Evolutionary conservation across 2,329 filamentous ascomycete genomes (phyloP).

Genomic region (Colletotrichum cereale): DNA sequence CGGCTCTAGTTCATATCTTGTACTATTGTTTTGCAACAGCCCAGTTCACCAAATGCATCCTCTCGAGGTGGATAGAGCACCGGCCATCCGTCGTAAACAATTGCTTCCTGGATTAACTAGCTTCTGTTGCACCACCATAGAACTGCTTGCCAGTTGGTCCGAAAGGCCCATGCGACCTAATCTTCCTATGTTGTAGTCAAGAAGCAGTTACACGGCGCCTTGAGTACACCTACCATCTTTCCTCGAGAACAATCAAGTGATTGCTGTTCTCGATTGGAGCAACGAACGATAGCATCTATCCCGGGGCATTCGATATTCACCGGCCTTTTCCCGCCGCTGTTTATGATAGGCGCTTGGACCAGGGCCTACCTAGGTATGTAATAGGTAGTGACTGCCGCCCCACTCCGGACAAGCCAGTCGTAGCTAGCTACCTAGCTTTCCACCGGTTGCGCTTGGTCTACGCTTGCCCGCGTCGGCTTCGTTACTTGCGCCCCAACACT

Average conservation of each 20-base stretch:
- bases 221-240: not conserved
- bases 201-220: too few species aligned
- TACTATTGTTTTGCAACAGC: not conserved
- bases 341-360: constrained; percentile 4
- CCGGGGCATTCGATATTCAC: not conserved
- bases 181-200: too few species aligned
- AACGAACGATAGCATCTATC: not conserved
- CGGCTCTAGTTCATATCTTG: not conserved
- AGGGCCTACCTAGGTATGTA: too few species aligned
- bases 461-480: constrained; percentile 20
- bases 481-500: constrained; percentile 12
- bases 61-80: not conserved
- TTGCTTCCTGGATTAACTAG: not conserved
- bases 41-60: not conserved
- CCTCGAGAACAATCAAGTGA: not conserved
- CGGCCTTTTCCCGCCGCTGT: not conserved
- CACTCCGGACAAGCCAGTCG: constrained; percentile 17
- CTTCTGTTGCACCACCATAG: not conserved
- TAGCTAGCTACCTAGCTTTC: not conserved
- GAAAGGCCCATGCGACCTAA: not conserved
- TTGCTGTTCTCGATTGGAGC: not conserved
- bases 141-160: too few species aligned
- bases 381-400: constrained; percentile 24
- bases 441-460: constrained; percentile 30
- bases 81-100: not conserved